These are phyloP conservation scores for Phaeosphaeria sp. DNA, from an alignment of 2,329 filamentous ascomycete species.

Conservation along the genomic window DNA sequence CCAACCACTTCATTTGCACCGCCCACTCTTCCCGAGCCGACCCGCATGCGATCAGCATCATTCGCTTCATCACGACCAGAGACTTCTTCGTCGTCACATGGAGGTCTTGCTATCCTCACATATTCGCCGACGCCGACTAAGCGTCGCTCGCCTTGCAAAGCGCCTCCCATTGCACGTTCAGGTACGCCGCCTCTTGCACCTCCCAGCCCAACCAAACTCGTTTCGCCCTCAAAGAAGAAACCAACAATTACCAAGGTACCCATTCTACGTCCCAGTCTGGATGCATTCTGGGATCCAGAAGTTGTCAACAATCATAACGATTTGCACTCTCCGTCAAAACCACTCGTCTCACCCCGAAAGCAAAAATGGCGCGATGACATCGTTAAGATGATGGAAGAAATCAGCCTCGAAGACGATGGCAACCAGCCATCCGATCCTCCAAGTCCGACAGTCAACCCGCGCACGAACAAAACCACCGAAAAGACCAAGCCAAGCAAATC, in stretches of 20 bases:
- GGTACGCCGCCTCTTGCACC: conserved; percentile 39
- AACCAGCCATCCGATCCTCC: conserved; percentile 19
- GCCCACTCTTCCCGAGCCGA: conserved; percentile 20
- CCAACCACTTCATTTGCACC: conserved; percentile 21
- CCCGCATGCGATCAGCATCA: conserved; percentile 28
- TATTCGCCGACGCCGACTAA: conserved; percentile 46
- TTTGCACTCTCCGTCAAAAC: conserved; percentile 43
- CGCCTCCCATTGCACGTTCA: conserved; percentile 36
- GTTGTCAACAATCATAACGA: conserved; percentile 48
- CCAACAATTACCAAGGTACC: conserved; percentile 36
- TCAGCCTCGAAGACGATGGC: conserved; percentile 31
- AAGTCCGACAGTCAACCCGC: conserved; percentile 29
- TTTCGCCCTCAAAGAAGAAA: conserved; percentile 47
- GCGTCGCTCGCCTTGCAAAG: conserved; percentile 42
- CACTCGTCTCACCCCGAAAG: conserved; percentile 43
- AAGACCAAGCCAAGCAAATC: conserved; percentile 8
- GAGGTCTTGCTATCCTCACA: conserved; percentile 35
- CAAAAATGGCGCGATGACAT: conserved; percentile 42
- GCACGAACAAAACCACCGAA: conserved; percentile 22
- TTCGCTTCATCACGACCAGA: conserved; percentile 37
- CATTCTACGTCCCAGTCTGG: conserved; percentile 43
- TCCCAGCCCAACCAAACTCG: conserved; percentile 39
- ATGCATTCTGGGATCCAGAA: conserved; percentile 47
- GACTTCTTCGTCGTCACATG: conserved; percentile 39
- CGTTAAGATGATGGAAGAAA: conserved; percentile 33